Evolutionary conservation across 371 early-diverging fungal genomes (phyloP), one percentile per base, ranked within the genome.

Genomic region (Mucor sp.): DNA sequence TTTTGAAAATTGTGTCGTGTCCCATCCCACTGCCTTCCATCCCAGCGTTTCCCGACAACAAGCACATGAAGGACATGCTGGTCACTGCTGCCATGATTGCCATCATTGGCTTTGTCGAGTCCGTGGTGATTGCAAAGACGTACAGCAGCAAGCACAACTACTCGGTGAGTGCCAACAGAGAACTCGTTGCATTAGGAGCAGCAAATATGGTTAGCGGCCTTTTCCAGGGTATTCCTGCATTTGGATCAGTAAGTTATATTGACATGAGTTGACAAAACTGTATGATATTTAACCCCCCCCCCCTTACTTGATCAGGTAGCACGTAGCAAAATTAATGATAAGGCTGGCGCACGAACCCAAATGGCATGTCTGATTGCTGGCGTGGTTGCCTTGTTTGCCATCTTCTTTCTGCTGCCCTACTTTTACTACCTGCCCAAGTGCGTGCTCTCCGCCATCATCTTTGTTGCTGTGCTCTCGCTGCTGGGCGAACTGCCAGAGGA

Each of bases 51-150:
- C 89, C 91, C 5, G 71, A 81, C 1, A 70, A 80, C 30, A 77
- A 84, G 11, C 86, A 89, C 60, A 62, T 94, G 75, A 86, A 90
- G 69, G 90, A 87, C 66, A 33, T 84, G 28, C 53, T 81, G 33
- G 74, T 84, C 6, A 78, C 79, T 8, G 75, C 95, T 4, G 90
- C 94, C 27, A 83, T 95, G 63, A 95, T 96, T 64, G 87, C 96
- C 23, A 87, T 95, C 71, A 93, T 97, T 72, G 99, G 98, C 0
- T 96, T 97, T 74, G 96, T 98, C 17, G 97, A 97, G 75, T 90
- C 93, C 11, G 90, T 97, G 53, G 95, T 92, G 6, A 91, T 94
- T 25, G 91, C 95, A n/a, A 95, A 97, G 73, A 93, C 93, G 14
- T 97, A 94, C 71, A 93, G 95, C 0, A 88, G 88, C 55, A 85